Evolutionary conservation across 352 stramenopile genomes (phyloP).

Genomic region (Phytophthora tentaculata): DNA sequence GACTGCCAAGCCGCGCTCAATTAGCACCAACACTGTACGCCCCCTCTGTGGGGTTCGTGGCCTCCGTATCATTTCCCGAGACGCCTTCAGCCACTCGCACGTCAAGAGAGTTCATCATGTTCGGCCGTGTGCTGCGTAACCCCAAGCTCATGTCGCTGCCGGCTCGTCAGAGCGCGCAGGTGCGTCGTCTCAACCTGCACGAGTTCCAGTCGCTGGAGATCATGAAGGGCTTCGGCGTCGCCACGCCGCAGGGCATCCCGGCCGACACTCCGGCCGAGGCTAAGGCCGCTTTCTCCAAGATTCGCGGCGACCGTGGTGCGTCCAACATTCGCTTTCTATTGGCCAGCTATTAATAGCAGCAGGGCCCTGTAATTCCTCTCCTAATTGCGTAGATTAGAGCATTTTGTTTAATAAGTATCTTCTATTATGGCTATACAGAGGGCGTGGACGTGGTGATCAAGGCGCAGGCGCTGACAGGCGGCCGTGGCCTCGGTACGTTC

Average conservation of each 20-base stretch:
- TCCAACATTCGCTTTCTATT: constrained; percentile 15
- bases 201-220: constrained; percentile 96
- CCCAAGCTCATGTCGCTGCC: constrained; percentile 62
- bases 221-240: constrained; percentile 91
- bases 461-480: constrained; percentile 96
- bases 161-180: constrained; percentile 58
- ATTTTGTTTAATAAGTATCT: constrained; percentile 33
- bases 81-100: constrained; percentile 27
- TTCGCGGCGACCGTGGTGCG: constrained; percentile 76
- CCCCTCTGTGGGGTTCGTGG: constrained; percentile 21
- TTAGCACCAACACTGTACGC: constrained; percentile 27
- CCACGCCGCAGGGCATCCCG: constrained; percentile 70
- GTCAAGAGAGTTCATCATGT: constrained; percentile 46
- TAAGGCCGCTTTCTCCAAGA: constrained; percentile 79
- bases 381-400: constrained; percentile 17
- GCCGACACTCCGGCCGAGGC: constrained; percentile 85
- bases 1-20: constrained; percentile 3
- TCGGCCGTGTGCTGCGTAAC: constrained; percentile 57
- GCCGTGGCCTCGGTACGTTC: constrained; percentile 95
- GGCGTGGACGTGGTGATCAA: constrained; percentile 95
- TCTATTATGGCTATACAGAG: constrained; percentile 36
- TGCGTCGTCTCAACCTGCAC: constrained; percentile 93
- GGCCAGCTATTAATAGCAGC: constrained; percentile 6
- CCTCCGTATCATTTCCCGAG: constrained; percentile 38
- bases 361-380: neutral